Evolutionary conservation across 495 filamentous ascomycete species (phyloP).

Genomic region (Hyaloscypha variabilis): DNA sequence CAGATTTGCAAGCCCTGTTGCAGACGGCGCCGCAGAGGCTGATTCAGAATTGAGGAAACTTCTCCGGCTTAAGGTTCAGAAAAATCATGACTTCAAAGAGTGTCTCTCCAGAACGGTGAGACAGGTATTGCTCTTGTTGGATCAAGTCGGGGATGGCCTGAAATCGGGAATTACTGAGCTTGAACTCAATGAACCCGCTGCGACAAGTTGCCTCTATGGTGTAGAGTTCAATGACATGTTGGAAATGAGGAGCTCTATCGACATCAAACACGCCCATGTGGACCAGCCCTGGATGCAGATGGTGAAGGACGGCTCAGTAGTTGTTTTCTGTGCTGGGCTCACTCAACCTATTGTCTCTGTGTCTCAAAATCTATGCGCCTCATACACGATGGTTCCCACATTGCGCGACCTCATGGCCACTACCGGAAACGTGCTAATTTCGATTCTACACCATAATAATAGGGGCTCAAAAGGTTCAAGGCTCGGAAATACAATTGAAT

Average conservation of each 20-base stretch:
- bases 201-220: not conserved
- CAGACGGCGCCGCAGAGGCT: not conserved
- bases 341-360: not conserved
- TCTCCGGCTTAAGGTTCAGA: not conserved
- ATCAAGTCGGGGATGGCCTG: not conserved
- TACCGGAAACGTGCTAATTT: not conserved
- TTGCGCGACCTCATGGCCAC: not conserved
- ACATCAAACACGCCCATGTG: not conserved
- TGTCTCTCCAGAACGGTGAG: not conserved
- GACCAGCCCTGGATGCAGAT: not conserved
- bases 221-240: not conserved
- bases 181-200: not conserved
- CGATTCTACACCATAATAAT: not conserved
- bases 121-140: not conserved
- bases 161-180: not conserved
- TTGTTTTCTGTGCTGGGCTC: not conserved
- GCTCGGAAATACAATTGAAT: not conserved
- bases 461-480: not conserved
- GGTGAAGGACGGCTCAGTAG: not conserved
- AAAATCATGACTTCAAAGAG: not conserved
- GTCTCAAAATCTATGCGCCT: not conserved
- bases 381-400: not conserved
- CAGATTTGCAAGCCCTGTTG: not conserved
- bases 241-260: not conserved
- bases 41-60: too few species aligned